Conservation (phyloP, 2,329 filamentous ascomycete species). For the Huntiella bhutanensis region DNA sequence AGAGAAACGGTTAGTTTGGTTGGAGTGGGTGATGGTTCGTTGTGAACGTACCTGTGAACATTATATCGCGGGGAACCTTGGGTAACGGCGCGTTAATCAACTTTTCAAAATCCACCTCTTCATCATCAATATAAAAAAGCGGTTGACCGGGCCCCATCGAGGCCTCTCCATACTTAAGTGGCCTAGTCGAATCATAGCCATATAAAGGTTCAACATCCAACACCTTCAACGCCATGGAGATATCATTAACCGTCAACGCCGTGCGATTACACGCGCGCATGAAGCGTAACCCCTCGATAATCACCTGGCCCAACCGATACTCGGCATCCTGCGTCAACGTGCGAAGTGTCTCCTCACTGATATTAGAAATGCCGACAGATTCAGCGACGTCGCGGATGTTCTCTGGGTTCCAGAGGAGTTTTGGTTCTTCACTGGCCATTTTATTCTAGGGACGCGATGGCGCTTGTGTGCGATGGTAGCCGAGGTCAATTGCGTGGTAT, state of each 20-base stretch:
- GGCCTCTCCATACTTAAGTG: constrained; percentile 81
- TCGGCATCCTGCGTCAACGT: constrained; percentile 86
- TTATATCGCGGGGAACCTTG: constrained; percentile 83
- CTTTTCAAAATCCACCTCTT: constrained; percentile 98
- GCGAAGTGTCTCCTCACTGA: constrained; percentile 73
- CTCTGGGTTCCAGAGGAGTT: constrained; percentile 80
- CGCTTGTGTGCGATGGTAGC: not conserved
- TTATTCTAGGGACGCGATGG: not conserved
- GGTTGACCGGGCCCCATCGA: constrained; percentile 85
- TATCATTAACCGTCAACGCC: constrained; percentile 71
- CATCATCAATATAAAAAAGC: constrained; percentile 92
- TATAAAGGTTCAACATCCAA: constrained; percentile 90
- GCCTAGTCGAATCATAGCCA: constrained; percentile 83
- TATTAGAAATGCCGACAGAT: constrained; percentile 67
- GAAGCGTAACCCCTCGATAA: constrained; percentile 85
- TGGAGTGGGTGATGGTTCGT: not conserved
- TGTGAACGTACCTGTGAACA: constrained; percentile 54
- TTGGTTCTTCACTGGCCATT: constrained; percentile 16
- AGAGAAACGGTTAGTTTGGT: constrained; percentile 12
- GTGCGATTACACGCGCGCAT: constrained; percentile 86
- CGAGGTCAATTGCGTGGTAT: no score
- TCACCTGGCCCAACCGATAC: constrained; percentile 80
- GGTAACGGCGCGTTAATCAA: constrained; percentile 90
- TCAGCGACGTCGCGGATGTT: constrained; percentile 93
- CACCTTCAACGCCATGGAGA: constrained; percentile 66